Conservation (phyloP, 768 basidiomycete species). For the Calocera viscosa region DNA sequence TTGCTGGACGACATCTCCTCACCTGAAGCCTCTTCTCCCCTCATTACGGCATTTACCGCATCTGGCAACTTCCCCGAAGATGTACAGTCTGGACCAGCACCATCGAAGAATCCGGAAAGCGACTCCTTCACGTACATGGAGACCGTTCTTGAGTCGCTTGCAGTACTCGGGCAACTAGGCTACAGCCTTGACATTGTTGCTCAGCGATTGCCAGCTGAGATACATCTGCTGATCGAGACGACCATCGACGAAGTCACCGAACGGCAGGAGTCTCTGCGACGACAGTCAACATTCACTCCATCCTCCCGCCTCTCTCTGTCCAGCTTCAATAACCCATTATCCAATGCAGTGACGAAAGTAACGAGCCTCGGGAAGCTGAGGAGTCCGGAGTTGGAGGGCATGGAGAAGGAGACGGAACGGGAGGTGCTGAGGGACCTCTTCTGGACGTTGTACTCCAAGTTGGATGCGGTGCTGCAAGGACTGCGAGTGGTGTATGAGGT, state of each 20-base stretch:
- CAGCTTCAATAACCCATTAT: neutral
- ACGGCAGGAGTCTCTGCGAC: conserved; percentile 51
- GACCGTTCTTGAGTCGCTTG: conserved; percentile 80
- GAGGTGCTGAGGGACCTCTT: conserved; percentile 84
- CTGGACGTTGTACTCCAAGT: conserved; percentile 93
- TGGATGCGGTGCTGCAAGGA: conserved; percentile 87
- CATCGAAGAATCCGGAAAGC: conserved; percentile 60
- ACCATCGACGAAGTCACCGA: conserved; percentile 89
- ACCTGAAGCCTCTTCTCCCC: conserved; percentile 2
- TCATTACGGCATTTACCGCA: neutral
- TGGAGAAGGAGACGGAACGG: conserved; percentile 60
- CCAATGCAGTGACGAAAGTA: neutral
- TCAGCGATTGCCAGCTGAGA: conserved; percentile 71
- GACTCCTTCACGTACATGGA: conserved; percentile 93
- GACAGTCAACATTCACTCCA: conserved; percentile 17
- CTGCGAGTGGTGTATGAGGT: conserved; percentile 84
- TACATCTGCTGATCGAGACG: conserved; percentile 70
- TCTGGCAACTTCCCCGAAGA: conserved; percentile 17
- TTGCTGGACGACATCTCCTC: conserved; percentile 46
- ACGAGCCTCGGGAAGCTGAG: conserved; percentile 31
- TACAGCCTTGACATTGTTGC: conserved; percentile 68
- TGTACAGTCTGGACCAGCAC: conserved; percentile 21
- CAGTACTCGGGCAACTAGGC: conserved; percentile 79
- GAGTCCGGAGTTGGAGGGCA: conserved; percentile 59
- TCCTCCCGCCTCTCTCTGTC: neutral